Evolutionary conservation across 2,329 filamentous ascomycete genomes (phyloP), one percentile per base, ranked within the genome.

Genomic region (Alternaria consortialis): DNA sequence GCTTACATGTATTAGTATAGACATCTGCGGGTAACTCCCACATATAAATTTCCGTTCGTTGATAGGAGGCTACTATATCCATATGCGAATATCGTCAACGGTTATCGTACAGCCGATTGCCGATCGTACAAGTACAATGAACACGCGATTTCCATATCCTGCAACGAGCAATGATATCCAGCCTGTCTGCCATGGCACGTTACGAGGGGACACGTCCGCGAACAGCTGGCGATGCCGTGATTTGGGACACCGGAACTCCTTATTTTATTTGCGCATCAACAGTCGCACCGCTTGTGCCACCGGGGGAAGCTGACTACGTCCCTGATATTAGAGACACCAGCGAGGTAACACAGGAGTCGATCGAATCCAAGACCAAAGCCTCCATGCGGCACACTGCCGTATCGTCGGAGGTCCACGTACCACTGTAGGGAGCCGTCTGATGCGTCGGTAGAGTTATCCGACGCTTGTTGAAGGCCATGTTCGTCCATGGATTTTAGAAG

Each of bases 291-390:
- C 75, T 86, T 79, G 79, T 83, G 67, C 85, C 85, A 94, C 70
- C 94, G 87, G 48, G 94, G 94, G 75, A 97, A 97, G 29, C 91
- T 87, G 56, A 96, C 91, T 25, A 93, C 87, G 78, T 97, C 94
- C 74, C 93, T 87, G 72, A 97, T 87, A 70, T 92, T 97, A 66
- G 87, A 86, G 39, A 94, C 88, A 9, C 93, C 93, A 32, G 90
- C 87, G 56, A 97, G 83, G 80, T 97, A 97, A 74, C 90, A 90
- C 69, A 97, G 80, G 65, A 97, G 85, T 56, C 94, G 87, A 82
- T 97, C 94, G 75, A 97, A 96, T 8, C 94, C 94, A 58, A 97
- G 79, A 3, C 94, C 94, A 75, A 97, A 97, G 1, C 94, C 94
- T 42, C 94, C 94, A 72, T 97, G 94, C 36, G 93, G 93, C 57